Base-by-base conservation (phyloP, 192 early-diverging fungal species). In the Backusella circina region DNA sequence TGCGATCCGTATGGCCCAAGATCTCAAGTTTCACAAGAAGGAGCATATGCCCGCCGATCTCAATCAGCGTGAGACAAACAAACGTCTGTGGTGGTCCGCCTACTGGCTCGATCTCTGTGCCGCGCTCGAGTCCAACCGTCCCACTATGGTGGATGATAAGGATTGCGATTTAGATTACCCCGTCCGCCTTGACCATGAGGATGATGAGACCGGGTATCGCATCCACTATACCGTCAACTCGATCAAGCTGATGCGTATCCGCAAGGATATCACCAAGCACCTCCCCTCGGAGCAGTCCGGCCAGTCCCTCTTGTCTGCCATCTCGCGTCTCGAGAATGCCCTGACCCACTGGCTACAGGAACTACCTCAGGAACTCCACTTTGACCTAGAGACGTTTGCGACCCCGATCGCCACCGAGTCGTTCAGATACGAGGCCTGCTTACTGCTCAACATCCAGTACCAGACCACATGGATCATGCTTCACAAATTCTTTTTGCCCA, bases 391-490 rank as follows among this genome's bases (percentile, higher is more conserved):
- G 54, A 72, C 74, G 12, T 70, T 66, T 18, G 15, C 67, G 28
- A 12, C 39, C 3, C 77, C 79, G 6, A 65, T 67, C 41, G 70
- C 36, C 7, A 74, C 77, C 7, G 70, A 75, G 2, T 77, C 78
- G 1, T 79, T 83, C 47, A 35, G 78, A 41, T 78, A 83, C 37
- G 82, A 83, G 41, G 77, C 82, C 18, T 77, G 78, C 30, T 38
- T 83, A 5, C 74, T 83, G 61, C 70, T 83, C 8, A 83, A 83
- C 23, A 79, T 83, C 26, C 77, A 79, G 50, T 80, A 83, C 32
- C 78, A 83, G 23, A 83, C 82, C 3, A 83, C 82, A 1, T 83
- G 82, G 82, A 83, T 83, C 35, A 83, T 83, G 82, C 72, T 83
- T 16, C 82, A 83, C 61, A 77, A 83, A 39, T 83, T 83, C 78